Conservation (phyloP, 2,329 filamentous ascomycete species). For the Tetracladium maxilliforme region DNA sequence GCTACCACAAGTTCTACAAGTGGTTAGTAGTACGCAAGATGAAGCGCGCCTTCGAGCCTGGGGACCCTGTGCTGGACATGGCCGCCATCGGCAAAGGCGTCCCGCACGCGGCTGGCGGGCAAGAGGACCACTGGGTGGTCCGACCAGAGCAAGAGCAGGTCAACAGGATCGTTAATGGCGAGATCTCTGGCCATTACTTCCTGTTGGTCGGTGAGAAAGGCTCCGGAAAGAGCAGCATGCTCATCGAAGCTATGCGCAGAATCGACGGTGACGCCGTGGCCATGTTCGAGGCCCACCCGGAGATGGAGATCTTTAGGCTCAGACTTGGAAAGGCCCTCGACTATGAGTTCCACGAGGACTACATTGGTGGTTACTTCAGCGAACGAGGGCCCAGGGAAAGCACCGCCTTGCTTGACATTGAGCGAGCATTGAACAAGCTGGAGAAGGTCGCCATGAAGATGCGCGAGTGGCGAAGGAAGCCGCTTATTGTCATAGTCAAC, state of each 20-base stretch:
- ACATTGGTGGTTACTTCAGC: conserved; percentile 90
- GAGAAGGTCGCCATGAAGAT: conserved; percentile 82
- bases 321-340: conserved; percentile 86
- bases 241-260: conserved; percentile 90
- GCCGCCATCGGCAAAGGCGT: conserved; percentile 50
- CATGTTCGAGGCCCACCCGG: conserved; percentile 93
- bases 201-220: conserved; percentile 91
- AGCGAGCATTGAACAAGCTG: conserved; percentile 91
- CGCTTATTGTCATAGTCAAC: conserved; percentile 88
- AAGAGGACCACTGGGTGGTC: conserved; percentile 61
- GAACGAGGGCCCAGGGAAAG: conserved; percentile 87
- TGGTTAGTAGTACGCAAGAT: conserved; percentile 84
- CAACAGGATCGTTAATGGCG: conserved; percentile 68
- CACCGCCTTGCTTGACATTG: conserved; percentile 85
- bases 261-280: conserved; percentile 77
- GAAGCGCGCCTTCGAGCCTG: conserved; percentile 77
- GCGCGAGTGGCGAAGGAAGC: conserved; percentile 40
- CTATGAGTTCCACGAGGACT: conserved; percentile 96
- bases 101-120: conserved; percentile 23
- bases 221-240: conserved; percentile 91
- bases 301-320: conserved; percentile 88
- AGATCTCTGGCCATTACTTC: conserved; percentile 69
- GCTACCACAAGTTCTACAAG: conserved; percentile 80
- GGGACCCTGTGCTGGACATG: conserved; percentile 76
- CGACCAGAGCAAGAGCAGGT: conserved; percentile 72